phyloP scores from a whole-genome alignment of 2,329 filamentous ascomycete genomes.

The Alternaria novae-zelandiae region DNA sequence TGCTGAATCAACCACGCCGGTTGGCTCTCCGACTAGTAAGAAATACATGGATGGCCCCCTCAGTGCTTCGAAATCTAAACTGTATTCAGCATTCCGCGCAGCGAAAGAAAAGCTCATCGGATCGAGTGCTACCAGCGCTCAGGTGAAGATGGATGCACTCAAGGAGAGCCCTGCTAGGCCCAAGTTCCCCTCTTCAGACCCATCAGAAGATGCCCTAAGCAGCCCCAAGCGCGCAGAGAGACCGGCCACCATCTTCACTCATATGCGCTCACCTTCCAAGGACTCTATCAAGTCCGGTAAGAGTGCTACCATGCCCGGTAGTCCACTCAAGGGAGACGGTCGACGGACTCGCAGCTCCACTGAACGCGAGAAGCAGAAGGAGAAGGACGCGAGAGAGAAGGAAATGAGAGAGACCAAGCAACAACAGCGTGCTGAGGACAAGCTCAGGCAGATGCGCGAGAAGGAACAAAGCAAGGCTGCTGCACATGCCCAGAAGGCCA shows the following conservation, averaged over 20 bases:
- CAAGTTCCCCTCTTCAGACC: constrained; percentile 29
- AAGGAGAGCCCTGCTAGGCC: constrained; percentile 42
- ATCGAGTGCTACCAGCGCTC: constrained; percentile 65
- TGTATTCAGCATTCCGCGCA: constrained; percentile 88
- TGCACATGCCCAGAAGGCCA: constrained; percentile 51
- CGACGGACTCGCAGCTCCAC: constrained; percentile 65
- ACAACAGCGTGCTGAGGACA: constrained; percentile 66
- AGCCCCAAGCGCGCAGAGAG: constrained; percentile 45
- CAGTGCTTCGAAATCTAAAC: constrained; percentile 89
- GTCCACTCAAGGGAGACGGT: constrained; percentile 44
- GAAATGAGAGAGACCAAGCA: constrained; percentile 65
- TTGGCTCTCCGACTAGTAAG: constrained; percentile 59
- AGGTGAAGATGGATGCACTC: constrained; percentile 63
- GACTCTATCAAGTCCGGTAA: constrained; percentile 42
- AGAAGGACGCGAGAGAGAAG: constrained; percentile 66
- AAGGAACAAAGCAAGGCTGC: constrained; percentile 73
- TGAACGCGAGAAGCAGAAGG: constrained; percentile 64
- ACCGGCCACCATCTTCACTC: constrained; percentile 40
- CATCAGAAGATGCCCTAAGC: constrained; percentile 43
- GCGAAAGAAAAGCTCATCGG: constrained; percentile 87
- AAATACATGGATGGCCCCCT: constrained; percentile 75
- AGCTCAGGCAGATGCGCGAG: constrained; percentile 70
- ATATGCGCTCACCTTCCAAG: constrained; percentile 45
- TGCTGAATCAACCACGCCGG: constrained; percentile 61
- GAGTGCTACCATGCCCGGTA: constrained; percentile 30